These are phyloP conservation scores for Penicillium occitanis DNA, from an alignment of 2,329 filamentous ascomycete species.

Conservation along the genomic window DNA sequence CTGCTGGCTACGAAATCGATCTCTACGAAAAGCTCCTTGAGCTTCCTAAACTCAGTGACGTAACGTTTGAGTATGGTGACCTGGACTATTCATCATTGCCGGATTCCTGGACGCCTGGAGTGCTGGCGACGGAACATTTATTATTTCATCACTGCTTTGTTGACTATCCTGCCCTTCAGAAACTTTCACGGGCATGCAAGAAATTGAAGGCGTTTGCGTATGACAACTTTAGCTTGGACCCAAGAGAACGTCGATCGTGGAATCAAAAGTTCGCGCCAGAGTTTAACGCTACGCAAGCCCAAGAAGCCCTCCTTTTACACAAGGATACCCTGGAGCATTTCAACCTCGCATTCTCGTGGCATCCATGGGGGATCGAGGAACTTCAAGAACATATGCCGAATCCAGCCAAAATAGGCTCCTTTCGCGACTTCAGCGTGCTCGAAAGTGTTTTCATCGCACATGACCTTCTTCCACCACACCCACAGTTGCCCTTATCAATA, in stretches of 20 bases:
- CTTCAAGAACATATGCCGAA: slow-evolving; percentile 14
- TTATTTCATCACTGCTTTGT: slow-evolving; percentile 22
- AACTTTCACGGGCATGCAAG: slow-evolving; percentile 23
- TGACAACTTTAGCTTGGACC: slow-evolving; percentile 19
- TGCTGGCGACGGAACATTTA: slow-evolving; percentile 16
- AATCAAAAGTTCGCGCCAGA: not conserved
- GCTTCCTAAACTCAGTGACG: not conserved
- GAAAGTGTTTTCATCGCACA: slow-evolving; percentile 24
- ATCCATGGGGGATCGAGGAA: not conserved
- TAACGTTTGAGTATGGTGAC: slow-evolving; percentile 23
- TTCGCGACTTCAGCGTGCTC: slow-evolving; percentile 27
- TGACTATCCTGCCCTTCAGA: slow-evolving; percentile 20
- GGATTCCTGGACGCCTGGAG: slow-evolving; percentile 16
- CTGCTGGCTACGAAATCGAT: not conserved
- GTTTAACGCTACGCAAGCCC: slow-evolving; percentile 24
- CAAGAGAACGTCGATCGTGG: not conserved
- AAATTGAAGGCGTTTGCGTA: slow-evolving; percentile 22
- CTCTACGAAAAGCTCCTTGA: not conserved
- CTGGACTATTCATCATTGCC: slow-evolving; percentile 21
- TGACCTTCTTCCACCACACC: slow-evolving; percentile 26
- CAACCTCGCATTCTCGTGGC: slow-evolving; percentile 21
- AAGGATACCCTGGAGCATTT: slow-evolving; percentile 26
- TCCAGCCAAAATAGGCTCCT: slow-evolving; percentile 24
- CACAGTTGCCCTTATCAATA: slow-evolving; percentile 25
- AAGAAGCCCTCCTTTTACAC: slow-evolving; percentile 25